Percentiles rank a stretch among this genome's conserved stretches.
These are phyloP conservation scores for Hygrophorus pudorinus DNA, from an alignment of 768 basidiomycete genomes.

Conservation along the genomic window DNA sequence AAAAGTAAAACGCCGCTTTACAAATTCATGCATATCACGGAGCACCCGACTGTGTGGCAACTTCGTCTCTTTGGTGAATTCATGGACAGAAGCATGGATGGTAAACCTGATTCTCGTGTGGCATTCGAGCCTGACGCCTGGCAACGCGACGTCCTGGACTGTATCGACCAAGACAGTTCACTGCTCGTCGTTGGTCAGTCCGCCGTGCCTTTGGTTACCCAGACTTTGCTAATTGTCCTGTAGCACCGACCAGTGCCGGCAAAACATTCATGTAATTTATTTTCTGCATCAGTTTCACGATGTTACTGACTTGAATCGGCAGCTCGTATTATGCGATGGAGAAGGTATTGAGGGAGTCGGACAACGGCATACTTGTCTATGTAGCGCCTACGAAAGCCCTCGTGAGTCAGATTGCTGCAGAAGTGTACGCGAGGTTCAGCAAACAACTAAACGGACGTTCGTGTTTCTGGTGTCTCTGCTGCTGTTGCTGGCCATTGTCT, in stretches of 20 bases:
- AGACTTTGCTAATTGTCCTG: not conserved
- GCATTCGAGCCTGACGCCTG: constrained; percentile 60
- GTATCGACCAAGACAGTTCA: constrained; percentile 47
- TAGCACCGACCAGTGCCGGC: constrained; percentile 63
- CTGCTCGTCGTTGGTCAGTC: constrained; percentile 55
- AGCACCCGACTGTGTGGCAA: constrained; percentile 56
- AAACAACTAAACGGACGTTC: constrained; percentile 36
- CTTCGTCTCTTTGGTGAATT: constrained; percentile 58
- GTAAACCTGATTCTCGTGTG: constrained; percentile 45
- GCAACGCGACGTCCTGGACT: constrained; percentile 59
- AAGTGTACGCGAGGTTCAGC: constrained; percentile 61
- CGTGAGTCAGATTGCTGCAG: constrained; percentile 62
- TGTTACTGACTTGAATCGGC: too few relatives aligned
- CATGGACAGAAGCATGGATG: constrained; percentile 68
- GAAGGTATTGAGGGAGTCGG: constrained; percentile 46
- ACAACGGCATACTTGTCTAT: constrained; percentile 62
- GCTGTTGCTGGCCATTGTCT: not conserved
- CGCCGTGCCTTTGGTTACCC: not conserved
- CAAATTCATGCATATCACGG: constrained; percentile 44
- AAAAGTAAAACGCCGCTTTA: constrained; percentile 29
- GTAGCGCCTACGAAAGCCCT: constrained; percentile 70
- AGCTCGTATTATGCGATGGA: constrained; percentile 68
- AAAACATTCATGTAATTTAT: constrained; percentile 51
- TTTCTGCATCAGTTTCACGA: too few relatives aligned
- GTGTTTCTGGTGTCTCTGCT: constrained; percentile 11